phyloP scores from a whole-genome alignment of 257 asterid genomes.

The Plectranthus barbatus region DNA sequence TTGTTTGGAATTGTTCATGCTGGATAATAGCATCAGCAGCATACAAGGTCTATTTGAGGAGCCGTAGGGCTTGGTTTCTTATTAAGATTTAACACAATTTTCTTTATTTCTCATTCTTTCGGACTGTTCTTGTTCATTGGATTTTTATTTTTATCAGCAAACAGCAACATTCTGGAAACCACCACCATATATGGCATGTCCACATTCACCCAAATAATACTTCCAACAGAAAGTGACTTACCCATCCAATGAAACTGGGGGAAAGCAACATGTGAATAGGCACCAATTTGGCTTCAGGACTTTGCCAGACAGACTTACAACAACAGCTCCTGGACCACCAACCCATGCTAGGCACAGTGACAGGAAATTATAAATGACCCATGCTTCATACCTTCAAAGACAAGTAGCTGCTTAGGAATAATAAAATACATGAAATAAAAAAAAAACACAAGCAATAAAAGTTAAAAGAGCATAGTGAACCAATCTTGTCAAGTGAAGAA shows the following conservation, averaged over 20 bases:
- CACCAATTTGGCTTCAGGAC: constrained; percentile 85
- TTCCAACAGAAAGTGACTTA: constrained; percentile 31
- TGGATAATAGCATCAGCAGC: no score
- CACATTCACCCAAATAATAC: background rate
- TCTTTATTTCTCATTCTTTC: no score
- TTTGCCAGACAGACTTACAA: constrained; percentile 79
- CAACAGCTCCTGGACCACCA: constrained; percentile 99
- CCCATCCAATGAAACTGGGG: constrained; percentile 93
- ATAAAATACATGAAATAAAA: background rate
- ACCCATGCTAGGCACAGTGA: constrained; percentile 99
- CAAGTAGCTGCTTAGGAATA: constrained; percentile 4
- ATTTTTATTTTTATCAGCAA: no score
- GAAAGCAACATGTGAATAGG: constrained; percentile 92
- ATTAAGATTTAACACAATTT: no score
- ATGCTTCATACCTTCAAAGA: constrained; percentile 90
- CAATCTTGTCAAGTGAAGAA: background rate
- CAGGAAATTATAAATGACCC: constrained; percentile 97
- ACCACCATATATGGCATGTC: no score
- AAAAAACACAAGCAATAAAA: background rate
- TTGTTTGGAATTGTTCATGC: no score
- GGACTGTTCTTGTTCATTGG: no score
- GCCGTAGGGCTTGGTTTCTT: no score
- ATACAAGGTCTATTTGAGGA: no score
- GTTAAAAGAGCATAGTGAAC: background rate
- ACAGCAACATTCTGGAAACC: no score